Evolutionary conservation across 352 stramenopile genomes (phyloP).

Genomic region (Pythium monospermum): DNA sequence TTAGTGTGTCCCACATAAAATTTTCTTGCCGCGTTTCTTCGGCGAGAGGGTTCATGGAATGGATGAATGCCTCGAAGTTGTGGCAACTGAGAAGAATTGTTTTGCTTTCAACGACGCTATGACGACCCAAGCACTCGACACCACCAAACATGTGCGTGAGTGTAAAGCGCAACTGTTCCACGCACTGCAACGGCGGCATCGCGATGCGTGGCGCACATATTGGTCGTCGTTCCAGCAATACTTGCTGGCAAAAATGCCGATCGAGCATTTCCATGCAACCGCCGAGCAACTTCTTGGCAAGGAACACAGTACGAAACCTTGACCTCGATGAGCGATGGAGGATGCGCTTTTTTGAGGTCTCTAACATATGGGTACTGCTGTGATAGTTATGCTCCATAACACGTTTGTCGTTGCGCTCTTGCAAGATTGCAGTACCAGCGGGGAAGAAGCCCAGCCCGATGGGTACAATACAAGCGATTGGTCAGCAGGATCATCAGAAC

Average conservation of each 20-base stretch:
- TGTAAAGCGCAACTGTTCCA: conserved; percentile 68
- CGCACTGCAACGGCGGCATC: conserved; percentile 40
- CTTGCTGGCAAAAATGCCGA: conserved; percentile 38
- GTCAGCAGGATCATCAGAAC: conserved; percentile 4
- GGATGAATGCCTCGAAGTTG: too few species aligned
- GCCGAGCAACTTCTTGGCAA: conserved; percentile 37
- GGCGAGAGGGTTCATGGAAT: too few species aligned
- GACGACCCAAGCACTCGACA: too few species aligned
- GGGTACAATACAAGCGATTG: conserved; percentile 9
- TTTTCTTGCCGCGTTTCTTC: too few species aligned
- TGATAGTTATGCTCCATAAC: conserved; percentile 55
- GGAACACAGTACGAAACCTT: conserved; percentile 54
- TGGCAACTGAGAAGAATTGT: too few species aligned
- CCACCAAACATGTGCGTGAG: conserved; percentile 29
- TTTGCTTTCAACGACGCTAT: too few species aligned
- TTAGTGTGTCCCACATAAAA: too few species aligned
- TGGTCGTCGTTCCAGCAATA: conserved; percentile 60
- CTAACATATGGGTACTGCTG: too few species aligned
- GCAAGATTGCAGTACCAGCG: conserved; percentile 23
- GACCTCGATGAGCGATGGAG: too few species aligned
- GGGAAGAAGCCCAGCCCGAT: background rate
- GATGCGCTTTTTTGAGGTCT: too few species aligned
- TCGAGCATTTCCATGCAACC: conserved; percentile 52
- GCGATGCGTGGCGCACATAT: conserved; percentile 49
- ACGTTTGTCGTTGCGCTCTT: conserved; percentile 52